A percentile compares a stretch with the other conserved stretches of the same genome.
These are phyloP conservation scores for Ascoidea rubescens DNA, from an alignment of 805 yeast species.

Conservation along the genomic window DNA sequence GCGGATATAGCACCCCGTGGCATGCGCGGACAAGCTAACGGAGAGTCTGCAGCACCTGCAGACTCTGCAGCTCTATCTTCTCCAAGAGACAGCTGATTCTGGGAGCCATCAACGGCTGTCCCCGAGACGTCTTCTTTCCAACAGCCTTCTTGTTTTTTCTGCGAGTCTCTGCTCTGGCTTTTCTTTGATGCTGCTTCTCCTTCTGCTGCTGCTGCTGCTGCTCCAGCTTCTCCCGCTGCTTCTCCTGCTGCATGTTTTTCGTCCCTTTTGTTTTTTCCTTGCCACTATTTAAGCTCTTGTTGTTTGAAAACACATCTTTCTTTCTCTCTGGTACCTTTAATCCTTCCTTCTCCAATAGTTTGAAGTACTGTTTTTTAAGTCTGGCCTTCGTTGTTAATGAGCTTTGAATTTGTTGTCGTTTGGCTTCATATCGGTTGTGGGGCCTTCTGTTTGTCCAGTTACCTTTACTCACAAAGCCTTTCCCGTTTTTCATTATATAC, in stretches of 20 bases:
- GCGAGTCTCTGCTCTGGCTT: no score
- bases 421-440: no score
- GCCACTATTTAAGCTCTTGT: constrained; percentile 9
- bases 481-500: no score
- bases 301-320: constrained; percentile 5
- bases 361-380: constrained; percentile 68
- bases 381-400: constrained; percentile 72
- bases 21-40: no score
- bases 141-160: constrained; percentile 29
- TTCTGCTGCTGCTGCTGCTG: constrained; percentile 31
- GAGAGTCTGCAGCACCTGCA: no score
- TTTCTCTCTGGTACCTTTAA: constrained; percentile 35
- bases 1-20: no score
- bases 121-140: constrained; percentile 45
- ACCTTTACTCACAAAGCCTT: no score
- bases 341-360: constrained; percentile 64
- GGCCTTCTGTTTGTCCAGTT: no score
- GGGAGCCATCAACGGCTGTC: constrained; percentile 90
- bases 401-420: constrained; percentile 54
- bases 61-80: constrained; percentile 64
- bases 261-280: constrained; percentile 9
- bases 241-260: constrained; percentile 12
- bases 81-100: constrained; percentile 67
- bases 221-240: constrained; percentile 22
- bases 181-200: constrained; percentile 24